Percentiles rank a stretch among this genome's conserved stretches.
Evolutionary conservation across 2,329 filamentous ascomycete species (phyloP).

Genomic region (Diplodia mutila): DNA sequence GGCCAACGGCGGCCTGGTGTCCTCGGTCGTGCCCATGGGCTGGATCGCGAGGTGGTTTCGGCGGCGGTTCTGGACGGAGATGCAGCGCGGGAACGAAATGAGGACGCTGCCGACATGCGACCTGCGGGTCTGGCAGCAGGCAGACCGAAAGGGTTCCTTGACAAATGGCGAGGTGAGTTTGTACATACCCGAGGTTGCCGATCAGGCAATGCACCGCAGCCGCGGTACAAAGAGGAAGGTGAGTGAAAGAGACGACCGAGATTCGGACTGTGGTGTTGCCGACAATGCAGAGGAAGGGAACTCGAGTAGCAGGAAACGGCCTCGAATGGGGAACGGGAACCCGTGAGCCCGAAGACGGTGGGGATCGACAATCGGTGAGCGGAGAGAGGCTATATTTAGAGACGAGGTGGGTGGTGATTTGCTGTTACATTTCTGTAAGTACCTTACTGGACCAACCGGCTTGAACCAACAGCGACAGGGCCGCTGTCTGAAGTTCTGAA

Average conservation of each 20-base stretch:
- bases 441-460: background rate
- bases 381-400: constrained; percentile 21
- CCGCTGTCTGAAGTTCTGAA: background rate
- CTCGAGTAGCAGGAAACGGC: background rate
- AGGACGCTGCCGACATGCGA: constrained; percentile 27
- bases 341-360: background rate
- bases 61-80: constrained; percentile 36
- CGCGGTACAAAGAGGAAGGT: constrained; percentile 3
- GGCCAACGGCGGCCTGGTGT: constrained; percentile 36
- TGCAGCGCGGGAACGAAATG: constrained; percentile 32
- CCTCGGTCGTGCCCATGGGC: constrained; percentile 37
- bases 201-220: background rate
- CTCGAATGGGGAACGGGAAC: background rate
- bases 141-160: background rate
- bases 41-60: constrained; percentile 44
- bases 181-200: background rate
- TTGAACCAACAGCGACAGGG: constrained; percentile 13
- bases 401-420: constrained; percentile 11
- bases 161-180: background rate
- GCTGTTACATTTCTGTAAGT: constrained; percentile 21
- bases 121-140: constrained; percentile 10
- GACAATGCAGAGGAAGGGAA: background rate
- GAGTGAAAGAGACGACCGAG: background rate
- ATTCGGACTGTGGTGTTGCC: background rate
- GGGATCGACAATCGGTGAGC: constrained; percentile 16